Evolutionary conservation across 306 rosid species (phyloP).

Genomic region (Hylodesmum podocarpum): DNA sequence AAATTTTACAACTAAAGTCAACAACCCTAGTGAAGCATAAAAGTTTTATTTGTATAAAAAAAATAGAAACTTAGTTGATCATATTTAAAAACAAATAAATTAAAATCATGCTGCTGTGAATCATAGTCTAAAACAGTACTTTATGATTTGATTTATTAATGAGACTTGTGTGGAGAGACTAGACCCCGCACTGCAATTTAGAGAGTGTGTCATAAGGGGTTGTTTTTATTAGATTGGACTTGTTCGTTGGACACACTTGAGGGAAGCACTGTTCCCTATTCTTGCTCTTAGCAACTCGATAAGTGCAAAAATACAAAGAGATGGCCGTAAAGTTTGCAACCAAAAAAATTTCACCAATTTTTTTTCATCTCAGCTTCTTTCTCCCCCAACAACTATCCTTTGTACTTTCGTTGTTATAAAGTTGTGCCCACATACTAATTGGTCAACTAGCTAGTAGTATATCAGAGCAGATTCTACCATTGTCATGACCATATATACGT

Average conservation of each 20-base stretch:
- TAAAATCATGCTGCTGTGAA: too few species aligned
- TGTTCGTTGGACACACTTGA: constrained; percentile 60
- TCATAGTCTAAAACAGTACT: too few species aligned
- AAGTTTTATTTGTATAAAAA: too few species aligned
- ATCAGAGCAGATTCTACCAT: constrained; percentile 39
- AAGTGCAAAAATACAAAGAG: constrained; percentile 73
- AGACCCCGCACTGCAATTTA: constrained; percentile 38
- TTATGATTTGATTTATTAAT: constrained; percentile 37
- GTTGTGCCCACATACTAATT: constrained; percentile 49
- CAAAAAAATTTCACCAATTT: constrained; percentile 6
- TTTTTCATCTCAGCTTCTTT: constrained; percentile 38
- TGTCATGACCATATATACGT: constrained; percentile 37
- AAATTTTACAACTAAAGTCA: too few species aligned
- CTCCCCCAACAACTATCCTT: constrained; percentile 53
- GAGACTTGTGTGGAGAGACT: constrained; percentile 7
- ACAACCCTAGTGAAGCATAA: too few species aligned
- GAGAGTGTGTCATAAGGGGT: constrained; percentile 50
- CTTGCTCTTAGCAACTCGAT: constrained; percentile 61
- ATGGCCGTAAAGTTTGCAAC: constrained; percentile 40
- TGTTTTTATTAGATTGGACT: constrained; percentile 80
- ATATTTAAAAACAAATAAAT: too few species aligned
- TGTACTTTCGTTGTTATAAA: constrained; percentile 66
- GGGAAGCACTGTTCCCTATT: constrained; percentile 53
- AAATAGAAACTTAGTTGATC: too few species aligned
- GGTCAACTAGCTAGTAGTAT: constrained; percentile 46